Percentiles rank a stretch among this genome's conserved stretches.
These are phyloP conservation scores for Ganoderma lingzhi DNA, from an alignment of 1,284 basidiomycete species.

Conservation along the genomic window DNA sequence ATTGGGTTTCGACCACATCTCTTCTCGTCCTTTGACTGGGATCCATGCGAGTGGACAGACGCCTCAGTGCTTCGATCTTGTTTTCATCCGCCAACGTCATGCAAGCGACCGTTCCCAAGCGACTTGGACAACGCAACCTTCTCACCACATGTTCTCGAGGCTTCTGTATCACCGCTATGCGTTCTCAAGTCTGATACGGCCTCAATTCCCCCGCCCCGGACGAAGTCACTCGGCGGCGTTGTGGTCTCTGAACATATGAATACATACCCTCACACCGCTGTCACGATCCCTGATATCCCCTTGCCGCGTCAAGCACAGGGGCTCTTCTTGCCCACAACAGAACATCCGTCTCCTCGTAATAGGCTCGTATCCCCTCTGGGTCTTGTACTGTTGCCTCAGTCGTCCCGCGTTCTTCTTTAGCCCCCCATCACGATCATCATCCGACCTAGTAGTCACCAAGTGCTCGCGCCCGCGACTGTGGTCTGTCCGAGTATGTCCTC, in stretches of 20 bases:
- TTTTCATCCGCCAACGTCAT: conserved; percentile 10
- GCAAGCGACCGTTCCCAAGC: neutral
- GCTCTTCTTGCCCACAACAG: neutral
- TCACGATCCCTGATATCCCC: neutral
- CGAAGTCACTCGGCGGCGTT: neutral
- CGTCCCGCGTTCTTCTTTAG: neutral
- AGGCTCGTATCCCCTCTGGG: neutral
- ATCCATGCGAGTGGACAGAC: neutral
- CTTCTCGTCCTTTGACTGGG: neutral
- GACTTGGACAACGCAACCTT: neutral
- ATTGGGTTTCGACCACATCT: neutral
- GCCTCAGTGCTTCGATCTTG: neutral
- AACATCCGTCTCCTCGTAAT: neutral
- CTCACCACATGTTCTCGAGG: neutral
- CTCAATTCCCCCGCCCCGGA: neutral
- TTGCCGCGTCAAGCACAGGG: neutral
- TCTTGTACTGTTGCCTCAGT: neutral
- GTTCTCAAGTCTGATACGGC: neutral
- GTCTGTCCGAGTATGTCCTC: neutral
- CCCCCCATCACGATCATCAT: neutral
- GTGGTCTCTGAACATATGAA: neutral
- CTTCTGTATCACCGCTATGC: neutral
- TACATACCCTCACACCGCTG: neutral
- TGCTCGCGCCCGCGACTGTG: neutral
- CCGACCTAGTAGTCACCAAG: neutral